Evolutionary conservation across 352 stramenopile genomes (phyloP).

Genomic region (Blastocystis hominis): DNA sequence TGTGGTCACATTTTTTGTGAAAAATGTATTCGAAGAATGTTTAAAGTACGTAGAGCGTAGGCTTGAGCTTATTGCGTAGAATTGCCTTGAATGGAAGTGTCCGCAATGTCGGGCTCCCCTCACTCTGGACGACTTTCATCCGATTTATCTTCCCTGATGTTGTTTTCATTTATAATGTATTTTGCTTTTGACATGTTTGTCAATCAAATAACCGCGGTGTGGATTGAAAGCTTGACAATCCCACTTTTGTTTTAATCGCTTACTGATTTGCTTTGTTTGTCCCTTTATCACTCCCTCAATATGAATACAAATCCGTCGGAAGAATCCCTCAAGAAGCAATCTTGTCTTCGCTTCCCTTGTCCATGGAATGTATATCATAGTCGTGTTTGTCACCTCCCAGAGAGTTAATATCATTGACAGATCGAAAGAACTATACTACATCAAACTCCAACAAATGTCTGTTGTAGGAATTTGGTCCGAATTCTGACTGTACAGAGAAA

Average conservation of each 20-base stretch:
- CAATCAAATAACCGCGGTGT: not conserved
- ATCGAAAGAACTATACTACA: slow-evolving; percentile 28
- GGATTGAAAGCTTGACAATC: not conserved
- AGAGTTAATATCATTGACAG: not conserved
- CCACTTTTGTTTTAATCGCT: not conserved
- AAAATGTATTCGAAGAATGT: slow-evolving; percentile 47
- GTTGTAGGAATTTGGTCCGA: not conserved
- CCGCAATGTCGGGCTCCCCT: not conserved
- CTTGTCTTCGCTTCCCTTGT: not conserved
- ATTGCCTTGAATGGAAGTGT: slow-evolving; percentile 32
- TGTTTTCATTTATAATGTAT: not conserved
- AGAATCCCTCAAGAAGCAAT: not conserved
- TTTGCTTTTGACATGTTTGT: not conserved
- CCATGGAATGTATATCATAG: not conserved
- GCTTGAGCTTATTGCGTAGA: not conserved
- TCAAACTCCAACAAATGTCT: not conserved
- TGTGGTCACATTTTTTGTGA: slow-evolving; percentile 43
- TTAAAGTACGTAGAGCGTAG: not conserved
- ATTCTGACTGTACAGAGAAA: not conserved
- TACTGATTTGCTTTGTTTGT: too few relatives aligned
- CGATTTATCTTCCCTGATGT: slow-evolving; percentile 11
- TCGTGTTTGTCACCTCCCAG: not conserved
- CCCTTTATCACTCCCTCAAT: not conserved
- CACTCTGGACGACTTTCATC: not conserved
- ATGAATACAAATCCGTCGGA: not conserved